These are phyloP conservation scores for Ochromonas danica DNA, from an alignment of 108 stramenopile species.

Conservation along the genomic window DNA sequence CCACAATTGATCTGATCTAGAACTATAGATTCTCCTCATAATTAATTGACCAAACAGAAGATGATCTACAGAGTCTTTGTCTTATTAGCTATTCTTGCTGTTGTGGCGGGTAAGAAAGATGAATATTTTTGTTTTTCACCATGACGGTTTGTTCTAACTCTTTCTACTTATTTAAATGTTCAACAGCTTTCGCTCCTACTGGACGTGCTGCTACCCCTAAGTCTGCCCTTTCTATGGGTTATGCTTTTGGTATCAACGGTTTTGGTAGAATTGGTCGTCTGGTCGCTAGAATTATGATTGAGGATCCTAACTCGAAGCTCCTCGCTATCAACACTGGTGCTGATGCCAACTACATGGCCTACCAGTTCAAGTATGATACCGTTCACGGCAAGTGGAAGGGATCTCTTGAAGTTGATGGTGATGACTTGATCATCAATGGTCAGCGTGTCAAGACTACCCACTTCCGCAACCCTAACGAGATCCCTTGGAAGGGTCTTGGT, in stretches of 20 bases:
- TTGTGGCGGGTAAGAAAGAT: no score
- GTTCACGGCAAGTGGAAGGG: constrained; percentile 96
- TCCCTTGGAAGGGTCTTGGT: constrained; percentile 87
- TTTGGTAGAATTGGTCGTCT: constrained; percentile 99
- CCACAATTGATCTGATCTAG: no score
- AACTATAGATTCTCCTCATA: no score
- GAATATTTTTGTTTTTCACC: no score
- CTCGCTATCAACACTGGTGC: constrained; percentile 95
- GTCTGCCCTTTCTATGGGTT: constrained; percentile 11
- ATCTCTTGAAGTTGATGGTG: constrained; percentile 92
- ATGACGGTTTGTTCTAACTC: no score
- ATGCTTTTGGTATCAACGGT: constrained; percentile 77
- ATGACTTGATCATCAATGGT: constrained; percentile 93
- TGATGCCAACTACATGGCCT: constrained; percentile 97
- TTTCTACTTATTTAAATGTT: background rate
- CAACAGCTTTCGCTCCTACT: background rate
- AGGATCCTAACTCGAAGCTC: constrained; percentile 77
- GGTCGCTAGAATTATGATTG: constrained; percentile 91
- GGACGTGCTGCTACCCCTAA: background rate
- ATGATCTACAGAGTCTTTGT: no score
- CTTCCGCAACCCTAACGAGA: constrained; percentile 93
- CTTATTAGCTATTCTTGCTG: no score
- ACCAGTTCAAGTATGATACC: constrained; percentile 99
- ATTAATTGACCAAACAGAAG: no score
- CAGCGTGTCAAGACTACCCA: constrained; percentile 83